Conservation (phyloP, 768 basidiomycete species). For the Trametes cubensis region DNA sequence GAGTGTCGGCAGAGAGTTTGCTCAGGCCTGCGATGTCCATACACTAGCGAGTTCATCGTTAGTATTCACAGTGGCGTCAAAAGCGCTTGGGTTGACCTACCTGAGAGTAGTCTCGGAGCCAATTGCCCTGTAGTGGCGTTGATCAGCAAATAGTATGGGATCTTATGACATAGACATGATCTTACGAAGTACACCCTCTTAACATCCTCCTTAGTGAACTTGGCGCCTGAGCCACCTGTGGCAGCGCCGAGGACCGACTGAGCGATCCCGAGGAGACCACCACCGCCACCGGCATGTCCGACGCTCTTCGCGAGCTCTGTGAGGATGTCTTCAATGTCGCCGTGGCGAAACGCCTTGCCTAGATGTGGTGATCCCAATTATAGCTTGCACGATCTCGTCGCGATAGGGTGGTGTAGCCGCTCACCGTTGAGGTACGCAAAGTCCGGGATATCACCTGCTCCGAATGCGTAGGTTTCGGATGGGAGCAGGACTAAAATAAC, state of each 20-base stretch:
- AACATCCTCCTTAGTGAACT: slow-evolving; percentile 65
- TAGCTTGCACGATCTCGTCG: slow-evolving; percentile 4
- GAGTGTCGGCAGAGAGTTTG: slow-evolving; percentile 65
- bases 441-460: slow-evolving; percentile 72
- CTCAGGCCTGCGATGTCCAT: slow-evolving; percentile 73
- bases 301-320: slow-evolving; percentile 59
- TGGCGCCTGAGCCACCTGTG: slow-evolving; percentile 50
- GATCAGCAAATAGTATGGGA: background rate
- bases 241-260: slow-evolving; percentile 47
- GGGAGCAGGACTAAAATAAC: slow-evolving; percentile 44
- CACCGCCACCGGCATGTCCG: slow-evolving; percentile 46
- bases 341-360: slow-evolving; percentile 77
- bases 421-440: slow-evolving; percentile 67
- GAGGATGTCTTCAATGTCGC: slow-evolving; percentile 74
- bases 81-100: slow-evolving; percentile 29
- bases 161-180: background rate
- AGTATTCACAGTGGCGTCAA: background rate
- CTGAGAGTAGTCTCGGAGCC: slow-evolving; percentile 73
- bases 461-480: slow-evolving; percentile 52
- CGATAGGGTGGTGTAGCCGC: slow-evolving; percentile 22
- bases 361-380: slow-evolving; percentile 5
- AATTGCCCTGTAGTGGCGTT: slow-evolving; percentile 52
- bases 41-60: slow-evolving; percentile 40
- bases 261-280: slow-evolving; percentile 55
- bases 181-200: slow-evolving; percentile 69